Conservation (phyloP, 305 asterid genomes). For the Fraxinus paxiana region DNA sequence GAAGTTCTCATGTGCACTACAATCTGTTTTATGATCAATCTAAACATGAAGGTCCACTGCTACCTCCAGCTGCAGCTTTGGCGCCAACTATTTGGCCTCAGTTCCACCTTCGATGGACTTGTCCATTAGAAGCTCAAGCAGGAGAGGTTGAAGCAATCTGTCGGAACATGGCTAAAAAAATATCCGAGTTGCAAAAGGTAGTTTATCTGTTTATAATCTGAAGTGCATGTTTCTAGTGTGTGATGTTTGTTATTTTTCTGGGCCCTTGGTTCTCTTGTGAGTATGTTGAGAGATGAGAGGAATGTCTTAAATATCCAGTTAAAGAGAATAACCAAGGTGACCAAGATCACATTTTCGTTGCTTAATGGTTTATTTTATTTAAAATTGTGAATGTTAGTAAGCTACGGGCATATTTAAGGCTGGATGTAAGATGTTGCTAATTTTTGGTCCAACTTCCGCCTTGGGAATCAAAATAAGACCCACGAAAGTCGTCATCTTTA, state of each 20-base stretch:
- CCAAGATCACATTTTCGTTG: not conserved
- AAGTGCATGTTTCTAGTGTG: not conserved
- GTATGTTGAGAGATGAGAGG: not conserved
- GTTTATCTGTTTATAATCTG: not conserved
- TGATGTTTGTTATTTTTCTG: not conserved
- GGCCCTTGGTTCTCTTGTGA: not conserved
- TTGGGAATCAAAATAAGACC: not conserved
- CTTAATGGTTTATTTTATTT: not conserved
- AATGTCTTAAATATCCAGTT: not conserved
- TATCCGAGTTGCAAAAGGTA: slow-evolving; percentile 76
- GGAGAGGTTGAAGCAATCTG: slow-evolving; percentile 86
- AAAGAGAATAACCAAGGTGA: not conserved
- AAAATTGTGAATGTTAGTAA: not conserved
- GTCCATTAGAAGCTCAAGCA: slow-evolving; percentile 83
- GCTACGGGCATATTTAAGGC: not conserved
- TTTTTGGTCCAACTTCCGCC: not conserved
- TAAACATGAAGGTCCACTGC: slow-evolving; percentile 58
- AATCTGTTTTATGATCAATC: slow-evolving; percentile 80
- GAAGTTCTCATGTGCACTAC: slow-evolving; percentile 71
- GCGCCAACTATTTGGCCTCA: slow-evolving; percentile 99
- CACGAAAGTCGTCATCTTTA: not conserved
- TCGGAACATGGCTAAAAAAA: slow-evolving; percentile 58
- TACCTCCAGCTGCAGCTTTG: slow-evolving; percentile 96
- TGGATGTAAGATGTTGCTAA: not conserved
- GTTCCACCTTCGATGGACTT: slow-evolving; percentile 97